Percentiles rank a stretch among this genome's conserved stretches.
phyloP scores from a whole-genome alignment of 169 alveolate genomes.

The Theileria luwenshuni region DNA sequence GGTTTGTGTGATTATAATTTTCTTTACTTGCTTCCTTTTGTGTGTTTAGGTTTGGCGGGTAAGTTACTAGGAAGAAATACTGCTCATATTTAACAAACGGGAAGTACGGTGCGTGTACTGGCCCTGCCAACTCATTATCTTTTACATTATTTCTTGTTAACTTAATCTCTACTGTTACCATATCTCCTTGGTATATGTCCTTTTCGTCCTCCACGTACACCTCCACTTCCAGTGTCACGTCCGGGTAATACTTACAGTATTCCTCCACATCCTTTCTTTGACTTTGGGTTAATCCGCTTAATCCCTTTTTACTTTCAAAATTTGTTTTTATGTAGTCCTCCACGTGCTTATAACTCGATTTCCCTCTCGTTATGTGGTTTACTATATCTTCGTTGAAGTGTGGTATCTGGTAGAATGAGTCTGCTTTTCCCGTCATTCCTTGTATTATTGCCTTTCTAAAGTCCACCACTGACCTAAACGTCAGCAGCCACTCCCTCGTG shows the following conservation, averaged over 20 bases:
- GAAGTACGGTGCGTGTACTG: conserved; percentile 87
- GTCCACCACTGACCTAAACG: conserved; percentile 82
- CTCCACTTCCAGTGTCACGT: conserved; percentile 73
- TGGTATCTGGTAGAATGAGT: conserved; percentile 86
- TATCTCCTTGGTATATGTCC: conserved; percentile 86
- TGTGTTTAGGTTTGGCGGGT: conserved; percentile 55
- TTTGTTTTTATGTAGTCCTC: conserved; percentile 80
- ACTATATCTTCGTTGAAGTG: conserved; percentile 82
- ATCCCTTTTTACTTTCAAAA: conserved; percentile 80
- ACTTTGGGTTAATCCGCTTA: conserved; percentile 73
- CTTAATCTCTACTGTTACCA: conserved; percentile 82
- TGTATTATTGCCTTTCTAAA: conserved; percentile 88
- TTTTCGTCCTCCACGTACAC: conserved; percentile 85
- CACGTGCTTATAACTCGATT: conserved; percentile 76
- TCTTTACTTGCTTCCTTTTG: neutral
- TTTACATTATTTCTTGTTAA: conserved; percentile 79
- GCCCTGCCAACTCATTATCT: conserved; percentile 83
- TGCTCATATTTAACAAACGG: conserved; percentile 87
- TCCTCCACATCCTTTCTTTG: conserved; percentile 83
- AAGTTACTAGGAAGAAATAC: conserved; percentile 83
- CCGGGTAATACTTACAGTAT: conserved; percentile 79
- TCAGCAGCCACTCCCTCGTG: conserved; percentile 80
- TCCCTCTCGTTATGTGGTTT: conserved; percentile 77
- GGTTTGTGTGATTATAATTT: conserved; percentile 48
- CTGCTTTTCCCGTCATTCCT: conserved; percentile 80